Evolutionary conservation across 1,139 yeast species (phyloP).

Genomic region (Taphrina communis): DNA sequence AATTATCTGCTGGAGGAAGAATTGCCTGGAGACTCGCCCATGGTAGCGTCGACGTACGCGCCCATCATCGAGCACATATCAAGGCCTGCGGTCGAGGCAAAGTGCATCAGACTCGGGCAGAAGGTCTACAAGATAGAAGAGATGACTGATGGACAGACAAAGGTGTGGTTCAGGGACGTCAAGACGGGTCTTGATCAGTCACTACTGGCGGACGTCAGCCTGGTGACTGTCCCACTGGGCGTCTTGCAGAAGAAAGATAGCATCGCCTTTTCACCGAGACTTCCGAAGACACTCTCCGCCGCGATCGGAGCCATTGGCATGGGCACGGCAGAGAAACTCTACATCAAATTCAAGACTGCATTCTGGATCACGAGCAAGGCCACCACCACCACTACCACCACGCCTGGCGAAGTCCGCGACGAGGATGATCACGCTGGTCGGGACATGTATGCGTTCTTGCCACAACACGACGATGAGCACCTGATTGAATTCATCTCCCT

Average conservation of each 20-base stretch:
- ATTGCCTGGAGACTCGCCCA: constrained; percentile 22
- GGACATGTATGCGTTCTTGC: constrained; percentile 24
- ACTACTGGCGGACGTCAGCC: constrained; percentile 52
- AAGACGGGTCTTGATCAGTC: constrained; percentile 18
- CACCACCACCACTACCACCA: not conserved
- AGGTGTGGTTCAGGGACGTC: constrained; percentile 1
- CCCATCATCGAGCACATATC: constrained; percentile 17
- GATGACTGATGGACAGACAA: not conserved
- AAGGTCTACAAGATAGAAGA: constrained; percentile 11
- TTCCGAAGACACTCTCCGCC: constrained; percentile 49
- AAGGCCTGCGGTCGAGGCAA: not conserved
- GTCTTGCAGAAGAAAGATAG: constrained; percentile 52
- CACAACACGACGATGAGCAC: constrained; percentile 2
- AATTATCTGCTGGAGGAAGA: constrained; percentile 27
- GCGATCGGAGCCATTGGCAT: constrained; percentile 18
- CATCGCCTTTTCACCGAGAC: constrained; percentile 55
- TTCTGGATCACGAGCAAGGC: constrained; percentile 11
- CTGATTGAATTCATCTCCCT: constrained; percentile 21
- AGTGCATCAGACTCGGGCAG: not conserved
- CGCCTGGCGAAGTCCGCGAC: not conserved
- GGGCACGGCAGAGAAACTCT: constrained; percentile 28
- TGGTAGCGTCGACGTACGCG: constrained; percentile 28
- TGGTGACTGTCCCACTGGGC: constrained; percentile 55
- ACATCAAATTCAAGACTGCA: constrained; percentile 15
- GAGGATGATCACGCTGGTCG: not conserved